Evolutionary conservation across 2,329 filamentous ascomycete species (phyloP).

Genomic region (Stagonosporopsis rhizophila): DNA sequence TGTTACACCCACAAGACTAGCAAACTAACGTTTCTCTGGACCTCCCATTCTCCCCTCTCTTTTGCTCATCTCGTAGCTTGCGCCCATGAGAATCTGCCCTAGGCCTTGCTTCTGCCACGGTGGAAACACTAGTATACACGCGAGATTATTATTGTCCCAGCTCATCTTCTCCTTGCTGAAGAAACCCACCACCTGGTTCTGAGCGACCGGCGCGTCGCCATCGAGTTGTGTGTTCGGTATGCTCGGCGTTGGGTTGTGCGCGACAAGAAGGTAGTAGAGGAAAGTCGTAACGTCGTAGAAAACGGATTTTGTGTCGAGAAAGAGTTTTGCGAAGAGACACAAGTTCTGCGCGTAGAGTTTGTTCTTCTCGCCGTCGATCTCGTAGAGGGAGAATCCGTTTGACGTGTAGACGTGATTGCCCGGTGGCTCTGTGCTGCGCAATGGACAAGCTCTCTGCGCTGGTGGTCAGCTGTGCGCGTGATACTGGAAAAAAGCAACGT

Average conservation of each 20-base stretch:
- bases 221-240: conserved; percentile 45
- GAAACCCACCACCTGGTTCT: conserved; percentile 80
- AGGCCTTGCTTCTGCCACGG: conserved; percentile 93
- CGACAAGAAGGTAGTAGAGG: conserved; percentile 90
- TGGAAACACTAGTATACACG: conserved; percentile 94
- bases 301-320: conserved; percentile 97
- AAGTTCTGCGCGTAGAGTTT: conserved; percentile 93
- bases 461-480: conserved; percentile 5
- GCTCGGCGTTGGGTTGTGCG: conserved; percentile 61
- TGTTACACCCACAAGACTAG: too few relatives aligned
- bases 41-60: conserved; percentile 85
- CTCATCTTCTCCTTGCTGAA: conserved; percentile 99
- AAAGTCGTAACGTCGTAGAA: conserved; percentile 97
- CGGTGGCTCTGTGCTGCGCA: conserved; percentile 59
- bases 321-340: conserved; percentile 94
- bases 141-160: conserved; percentile 98
- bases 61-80: conserved; percentile 89
- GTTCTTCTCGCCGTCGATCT: conserved; percentile 88
- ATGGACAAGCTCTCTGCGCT: conserved; percentile 53
- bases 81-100: conserved; percentile 86
- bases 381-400: conserved; percentile 85
- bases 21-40: conserved; percentile 75
- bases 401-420: conserved; percentile 80
- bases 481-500: background rate
- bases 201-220: conserved; percentile 1